These are phyloP conservation scores for Rhizopogon roseolus DNA, from an alignment of 768 basidiomycete species.

Conservation along the genomic window DNA sequence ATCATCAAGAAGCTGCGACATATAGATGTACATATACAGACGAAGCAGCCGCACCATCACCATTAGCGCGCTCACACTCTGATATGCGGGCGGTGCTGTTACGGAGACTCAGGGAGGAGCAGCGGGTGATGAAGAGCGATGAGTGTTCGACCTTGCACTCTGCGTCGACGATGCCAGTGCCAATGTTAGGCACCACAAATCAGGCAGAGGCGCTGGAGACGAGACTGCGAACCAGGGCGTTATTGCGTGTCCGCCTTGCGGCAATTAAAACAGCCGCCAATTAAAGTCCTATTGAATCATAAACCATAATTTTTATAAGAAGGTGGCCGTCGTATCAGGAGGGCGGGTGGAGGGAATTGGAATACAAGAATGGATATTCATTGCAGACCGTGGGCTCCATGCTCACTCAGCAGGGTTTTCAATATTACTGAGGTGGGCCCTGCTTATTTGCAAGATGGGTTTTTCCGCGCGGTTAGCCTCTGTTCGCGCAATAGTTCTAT, in stretches of 20 bases:
- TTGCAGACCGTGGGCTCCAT: no score
- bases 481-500: no score
- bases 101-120: constrained; percentile 40
- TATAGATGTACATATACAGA: not conserved
- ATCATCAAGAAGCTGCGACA: constrained; percentile 1
- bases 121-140: constrained; percentile 28
- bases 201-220: constrained; percentile 35
- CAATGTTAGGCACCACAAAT: no score
- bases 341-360: no score
- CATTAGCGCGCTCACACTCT: no score
- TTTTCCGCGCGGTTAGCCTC: no score
- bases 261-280: constrained; percentile 31
- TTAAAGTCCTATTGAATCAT: not conserved
- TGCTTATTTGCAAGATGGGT: no score
- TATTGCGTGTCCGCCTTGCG: constrained; percentile 42
- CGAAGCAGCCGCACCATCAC: not conserved
- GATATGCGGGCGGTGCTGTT: constrained; percentile 35
- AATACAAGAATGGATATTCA: no score
- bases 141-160: constrained; percentile 7
- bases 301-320: no score
- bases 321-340: no score
- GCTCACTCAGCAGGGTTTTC: not conserved
- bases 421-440: not conserved
- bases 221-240: constrained; percentile 43
- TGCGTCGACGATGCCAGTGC: constrained; percentile 5